A percentile compares a stretch with the other conserved stretches of the same genome.
phyloP scores from a whole-genome alignment of 768 basidiomycete species.

The Amanita subjunquillea region DNA sequence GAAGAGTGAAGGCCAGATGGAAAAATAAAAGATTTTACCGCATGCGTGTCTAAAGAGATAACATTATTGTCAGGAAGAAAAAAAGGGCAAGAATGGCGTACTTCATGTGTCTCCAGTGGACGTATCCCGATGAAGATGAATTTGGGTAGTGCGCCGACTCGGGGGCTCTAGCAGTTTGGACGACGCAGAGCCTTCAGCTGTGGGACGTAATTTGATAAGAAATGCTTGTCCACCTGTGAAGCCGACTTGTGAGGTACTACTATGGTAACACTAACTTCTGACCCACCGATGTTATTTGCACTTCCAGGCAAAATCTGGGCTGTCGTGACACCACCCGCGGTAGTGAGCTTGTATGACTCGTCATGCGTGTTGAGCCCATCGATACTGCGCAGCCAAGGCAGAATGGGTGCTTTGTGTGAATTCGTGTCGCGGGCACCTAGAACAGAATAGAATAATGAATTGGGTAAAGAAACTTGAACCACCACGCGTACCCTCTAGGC shows the following conservation, averaged over 20 bases:
- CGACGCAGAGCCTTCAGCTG: constrained; percentile 54
- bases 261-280: not conserved
- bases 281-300: constrained; percentile 40
- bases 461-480: not conserved
- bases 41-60: constrained; percentile 47
- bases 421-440: constrained; percentile 38
- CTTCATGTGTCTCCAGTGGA: constrained; percentile 74
- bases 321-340: constrained; percentile 61
- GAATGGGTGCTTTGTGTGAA: constrained; percentile 34
- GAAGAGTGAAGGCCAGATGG: constrained; percentile 8
- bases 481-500: constrained; percentile 18
- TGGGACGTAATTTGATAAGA: constrained; percentile 66
- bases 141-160: constrained; percentile 33
- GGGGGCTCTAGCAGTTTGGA: constrained; percentile 71
- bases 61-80: not conserved
- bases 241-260: not conserved
- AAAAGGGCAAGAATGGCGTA: constrained; percentile 14
- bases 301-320: constrained; percentile 59
- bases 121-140: constrained; percentile 20
- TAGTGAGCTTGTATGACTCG: constrained; percentile 35
- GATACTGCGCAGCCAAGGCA: constrained; percentile 52
- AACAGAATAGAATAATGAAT: not conserved
- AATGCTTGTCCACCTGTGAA: constrained; percentile 65
- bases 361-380: constrained; percentile 69
- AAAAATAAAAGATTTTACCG: constrained; percentile 16